A percentile compares a stretch with the other conserved stretches of the same genome.
These are phyloP conservation scores for Plasmodium billcollinsi DNA, from an alignment of 169 alveolate species.

Conservation along the genomic window DNA sequence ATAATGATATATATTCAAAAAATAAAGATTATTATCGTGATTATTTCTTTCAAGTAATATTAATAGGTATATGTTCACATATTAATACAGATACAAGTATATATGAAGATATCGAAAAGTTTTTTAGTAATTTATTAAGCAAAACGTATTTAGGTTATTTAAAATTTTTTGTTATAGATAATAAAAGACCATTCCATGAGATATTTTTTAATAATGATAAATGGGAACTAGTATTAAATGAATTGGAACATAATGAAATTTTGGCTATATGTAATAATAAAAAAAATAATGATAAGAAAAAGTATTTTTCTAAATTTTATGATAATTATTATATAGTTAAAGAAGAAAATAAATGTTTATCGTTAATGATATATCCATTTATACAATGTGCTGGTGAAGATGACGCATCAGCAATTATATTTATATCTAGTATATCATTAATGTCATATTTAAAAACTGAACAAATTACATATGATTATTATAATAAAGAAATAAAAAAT, in stretches of 20 bases:
- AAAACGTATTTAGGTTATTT: slow-evolving; percentile 29
- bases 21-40: slow-evolving; percentile 49
- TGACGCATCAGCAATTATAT: slow-evolving; percentile 43
- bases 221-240: slow-evolving; percentile 60
- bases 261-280: slow-evolving; percentile 22
- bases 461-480: slow-evolving; percentile 45
- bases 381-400: slow-evolving; percentile 64
- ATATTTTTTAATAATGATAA: slow-evolving; percentile 28
- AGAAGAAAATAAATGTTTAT: slow-evolving; percentile 63
- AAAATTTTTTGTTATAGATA: slow-evolving; percentile 60
- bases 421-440: slow-evolving; percentile 49
- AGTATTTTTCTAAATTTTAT: background rate
- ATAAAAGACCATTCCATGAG: slow-evolving; percentile 56
- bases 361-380: slow-evolving; percentile 41
- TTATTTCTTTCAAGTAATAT: slow-evolving; percentile 36
- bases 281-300: background rate
- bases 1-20: slow-evolving; percentile 44
- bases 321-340: slow-evolving; percentile 16
- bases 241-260: slow-evolving; percentile 22
- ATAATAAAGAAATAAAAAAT: slow-evolving; percentile 48
- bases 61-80: slow-evolving; percentile 56
- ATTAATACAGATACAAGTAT: slow-evolving; percentile 47
- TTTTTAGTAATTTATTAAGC: slow-evolving; percentile 19
- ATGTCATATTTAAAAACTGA: slow-evolving; percentile 54
- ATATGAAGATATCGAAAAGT: slow-evolving; percentile 17